Evolutionary conservation across 2,329 filamentous ascomycete species (phyloP).

Genomic region (Fusarium domesticum): DNA sequence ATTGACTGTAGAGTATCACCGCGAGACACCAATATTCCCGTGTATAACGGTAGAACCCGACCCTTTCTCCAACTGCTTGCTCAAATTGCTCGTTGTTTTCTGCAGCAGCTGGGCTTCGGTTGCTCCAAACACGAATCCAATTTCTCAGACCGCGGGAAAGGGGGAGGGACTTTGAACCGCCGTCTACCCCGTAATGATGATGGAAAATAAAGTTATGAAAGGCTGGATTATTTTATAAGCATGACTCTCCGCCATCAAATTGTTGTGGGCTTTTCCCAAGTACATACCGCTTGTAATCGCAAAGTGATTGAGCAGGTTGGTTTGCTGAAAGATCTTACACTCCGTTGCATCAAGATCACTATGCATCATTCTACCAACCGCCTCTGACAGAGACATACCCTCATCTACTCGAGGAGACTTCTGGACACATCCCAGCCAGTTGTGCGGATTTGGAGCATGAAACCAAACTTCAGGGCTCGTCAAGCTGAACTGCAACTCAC

Average conservation of each 20-base stretch:
- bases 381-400: neutral
- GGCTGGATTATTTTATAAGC: neutral
- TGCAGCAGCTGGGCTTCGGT: neutral
- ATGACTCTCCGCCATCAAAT: neutral
- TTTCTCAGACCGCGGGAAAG: constrained; percentile 6
- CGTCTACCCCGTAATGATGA: constrained; percentile 3
- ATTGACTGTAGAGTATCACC: neutral
- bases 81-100: neutral
- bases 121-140: constrained; percentile 8
- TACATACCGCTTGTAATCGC: constrained; percentile 11
- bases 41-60: constrained; percentile 3
- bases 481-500: constrained; percentile 9
- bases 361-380: constrained; percentile 1
- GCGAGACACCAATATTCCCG: constrained; percentile 3
- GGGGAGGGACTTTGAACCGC: neutral
- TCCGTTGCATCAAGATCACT: neutral
- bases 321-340: constrained; percentile 5
- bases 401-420: neutral
- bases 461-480: constrained; percentile 5
- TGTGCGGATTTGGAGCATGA: constrained; percentile 1
- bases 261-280: too few species aligned
- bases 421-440: neutral
- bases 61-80: neutral
- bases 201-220: constrained; percentile 16
- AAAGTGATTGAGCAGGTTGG: constrained; percentile 8